Conservation (phyloP, 176 grass and related monocot species). For the Hordeum vulgare region DNA sequence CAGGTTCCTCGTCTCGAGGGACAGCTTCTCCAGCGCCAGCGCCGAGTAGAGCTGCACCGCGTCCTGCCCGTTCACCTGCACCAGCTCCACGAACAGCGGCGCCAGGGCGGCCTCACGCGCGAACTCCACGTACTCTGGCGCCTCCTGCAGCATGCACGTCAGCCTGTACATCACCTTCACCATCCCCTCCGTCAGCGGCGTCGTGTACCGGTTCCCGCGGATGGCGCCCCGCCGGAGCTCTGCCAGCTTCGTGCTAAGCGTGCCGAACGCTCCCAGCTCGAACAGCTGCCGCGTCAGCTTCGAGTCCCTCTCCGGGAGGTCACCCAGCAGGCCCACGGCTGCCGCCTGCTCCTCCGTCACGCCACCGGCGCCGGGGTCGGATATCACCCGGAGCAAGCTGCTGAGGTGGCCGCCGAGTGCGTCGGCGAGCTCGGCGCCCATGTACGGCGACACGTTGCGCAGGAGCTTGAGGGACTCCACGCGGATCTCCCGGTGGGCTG, state of each 20-base stretch:
- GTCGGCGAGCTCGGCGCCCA: conserved; percentile 65
- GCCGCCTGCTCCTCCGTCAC: conserved; percentile 76
- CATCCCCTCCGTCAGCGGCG: conserved; percentile 59
- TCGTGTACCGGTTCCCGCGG: conserved; percentile 49
- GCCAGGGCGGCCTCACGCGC: conserved; percentile 41
- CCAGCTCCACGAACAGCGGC: conserved; percentile 51
- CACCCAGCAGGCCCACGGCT: conserved; percentile 49
- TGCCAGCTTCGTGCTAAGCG: conserved; percentile 35
- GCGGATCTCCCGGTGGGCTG: conserved; percentile 63
- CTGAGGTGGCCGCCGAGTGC: conserved; percentile 46
- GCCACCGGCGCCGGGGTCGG: conserved; percentile 18
- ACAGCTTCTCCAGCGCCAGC: conserved; percentile 61
- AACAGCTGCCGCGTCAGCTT: conserved; percentile 53
- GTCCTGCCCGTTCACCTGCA: conserved; percentile 56
- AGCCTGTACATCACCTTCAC: conserved; percentile 57
- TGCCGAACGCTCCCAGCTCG: conserved; percentile 47
- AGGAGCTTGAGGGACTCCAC: conserved; percentile 69
- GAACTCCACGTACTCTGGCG: conserved; percentile 27
- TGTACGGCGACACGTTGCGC: conserved; percentile 70
- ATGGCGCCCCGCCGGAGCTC: conserved; percentile 49
- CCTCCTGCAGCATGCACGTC: conserved; percentile 41
- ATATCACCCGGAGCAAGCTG: conserved; percentile 35
- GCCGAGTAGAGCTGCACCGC: conserved; percentile 59
- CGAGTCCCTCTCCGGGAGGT: conserved; percentile 56
- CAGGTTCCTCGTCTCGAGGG: conserved; percentile 36